Percentiles rank a stretch among this genome's conserved stretches.
Conservation (phyloP, 148 eudicot genomes). For the Salicornia ramosissima region DNA sequence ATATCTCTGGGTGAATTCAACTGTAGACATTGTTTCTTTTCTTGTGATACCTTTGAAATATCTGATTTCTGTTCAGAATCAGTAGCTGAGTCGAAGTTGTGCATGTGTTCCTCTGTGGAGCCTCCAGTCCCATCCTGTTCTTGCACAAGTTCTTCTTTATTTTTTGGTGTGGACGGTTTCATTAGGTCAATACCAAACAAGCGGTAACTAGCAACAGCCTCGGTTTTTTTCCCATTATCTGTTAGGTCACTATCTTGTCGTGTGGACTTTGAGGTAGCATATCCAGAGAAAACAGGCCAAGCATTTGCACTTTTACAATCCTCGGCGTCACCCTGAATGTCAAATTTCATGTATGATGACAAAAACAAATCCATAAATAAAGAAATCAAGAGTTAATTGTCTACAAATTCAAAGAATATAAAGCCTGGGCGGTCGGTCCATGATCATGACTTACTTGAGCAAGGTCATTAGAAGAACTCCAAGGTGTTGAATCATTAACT, state of each 20-base stretch:
- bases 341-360: slow-evolving; percentile 25
- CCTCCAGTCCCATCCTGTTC: slow-evolving; percentile 21
- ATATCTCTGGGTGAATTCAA: slow-evolving; percentile 45
- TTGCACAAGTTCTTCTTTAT: slow-evolving; percentile 25
- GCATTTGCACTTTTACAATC: slow-evolving; percentile 47
- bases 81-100: slow-evolving; percentile 37
- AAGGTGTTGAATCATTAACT: slow-evolving; percentile 40
- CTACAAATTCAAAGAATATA: not conserved
- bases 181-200: slow-evolving; percentile 80
- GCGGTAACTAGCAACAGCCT: slow-evolving; percentile 41
- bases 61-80: slow-evolving; percentile 56
- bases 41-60: slow-evolving; percentile 44
- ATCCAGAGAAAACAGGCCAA: slow-evolving; percentile 50
- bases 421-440: not conserved
- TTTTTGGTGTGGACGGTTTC: slow-evolving; percentile 34
- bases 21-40: slow-evolving; percentile 34
- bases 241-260: slow-evolving; percentile 24
- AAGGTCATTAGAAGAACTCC: slow-evolving; percentile 46
- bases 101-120: slow-evolving; percentile 31
- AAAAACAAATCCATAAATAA: not conserved
- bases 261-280: slow-evolving; percentile 28
- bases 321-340: slow-evolving; percentile 45
- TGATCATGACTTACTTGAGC: slow-evolving; percentile 25
- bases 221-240: slow-evolving; percentile 36
- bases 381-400: not conserved